A percentile compares a stretch with the other conserved stretches of the same genome.
These are phyloP conservation scores for Penicillium taxi DNA, from an alignment of 495 filamentous ascomycete genomes.

Conservation along the genomic window DNA sequence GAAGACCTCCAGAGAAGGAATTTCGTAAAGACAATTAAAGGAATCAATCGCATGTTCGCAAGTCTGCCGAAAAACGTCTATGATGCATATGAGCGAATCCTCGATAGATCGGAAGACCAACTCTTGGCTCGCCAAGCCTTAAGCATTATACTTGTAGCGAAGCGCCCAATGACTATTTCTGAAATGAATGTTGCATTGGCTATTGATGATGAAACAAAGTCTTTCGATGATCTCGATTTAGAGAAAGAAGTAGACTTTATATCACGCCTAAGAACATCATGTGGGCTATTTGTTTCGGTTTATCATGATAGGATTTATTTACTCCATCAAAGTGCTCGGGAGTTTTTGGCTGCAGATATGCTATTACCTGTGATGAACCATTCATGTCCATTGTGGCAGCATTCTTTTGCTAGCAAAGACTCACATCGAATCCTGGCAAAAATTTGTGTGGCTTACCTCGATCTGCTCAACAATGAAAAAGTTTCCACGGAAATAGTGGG, in stretches of 20 bases:
- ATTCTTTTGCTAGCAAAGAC: constrained; percentile 16
- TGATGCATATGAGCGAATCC: constrained; percentile 35
- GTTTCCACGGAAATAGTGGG: not conserved
- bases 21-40: constrained; percentile 15
- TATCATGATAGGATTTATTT: constrained; percentile 27
- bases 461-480: constrained; percentile 4
- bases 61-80: constrained; percentile 26
- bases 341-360: constrained; percentile 24
- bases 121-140: constrained; percentile 22
- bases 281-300: constrained; percentile 33
- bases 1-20: constrained; percentile 15
- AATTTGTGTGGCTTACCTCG: constrained; percentile 27
- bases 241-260: constrained; percentile 19
- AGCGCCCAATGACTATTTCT: constrained; percentile 26
- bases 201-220: constrained; percentile 13
- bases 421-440: constrained; percentile 26
- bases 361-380: not conserved
- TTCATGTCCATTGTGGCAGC: constrained; percentile 1
- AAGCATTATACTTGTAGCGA: constrained; percentile 30
- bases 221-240: constrained; percentile 15
- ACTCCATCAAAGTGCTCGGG: constrained; percentile 35
- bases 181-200: constrained; percentile 35
- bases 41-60: constrained; percentile 15
- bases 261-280: constrained; percentile 20
- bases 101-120: constrained; percentile 17